A percentile compares a stretch with the other conserved stretches of the same genome.
Evolutionary conservation across 1,284 basidiomycete species (phyloP).

Genomic region (Kwoniella shivajii): DNA sequence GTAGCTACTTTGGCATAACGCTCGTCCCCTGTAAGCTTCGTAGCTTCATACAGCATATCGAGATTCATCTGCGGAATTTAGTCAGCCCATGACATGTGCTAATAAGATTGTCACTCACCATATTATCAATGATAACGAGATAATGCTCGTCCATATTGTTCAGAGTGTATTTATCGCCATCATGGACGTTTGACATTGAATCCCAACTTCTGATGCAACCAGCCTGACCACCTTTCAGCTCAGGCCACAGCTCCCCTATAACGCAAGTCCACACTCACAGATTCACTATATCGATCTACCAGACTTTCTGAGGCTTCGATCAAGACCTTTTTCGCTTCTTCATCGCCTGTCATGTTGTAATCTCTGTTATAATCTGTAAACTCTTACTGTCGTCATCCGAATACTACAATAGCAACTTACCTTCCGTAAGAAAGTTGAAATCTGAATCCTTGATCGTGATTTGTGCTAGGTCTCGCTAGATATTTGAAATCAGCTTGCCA

Average conservation of each 20-base stretch:
- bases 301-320: conserved; percentile 43
- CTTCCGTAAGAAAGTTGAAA: conserved; percentile 44
- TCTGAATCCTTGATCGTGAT: conserved; percentile 49
- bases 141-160: conserved; percentile 44
- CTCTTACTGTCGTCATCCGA: not conserved
- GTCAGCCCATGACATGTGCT: not conserved
- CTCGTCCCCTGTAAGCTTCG: conserved; percentile 37
- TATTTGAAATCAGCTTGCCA: conserved; percentile 37
- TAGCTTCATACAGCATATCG: conserved; percentile 42
- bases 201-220: conserved; percentile 46
- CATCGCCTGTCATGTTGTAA: conserved; percentile 30
- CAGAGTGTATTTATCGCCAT: conserved; percentile 24
- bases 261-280: conserved; percentile 14
- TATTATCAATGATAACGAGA: conserved; percentile 49
- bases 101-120: conserved; percentile 26
- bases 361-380: conserved; percentile 26
- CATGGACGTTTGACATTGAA: conserved; percentile 21
- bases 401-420: conserved; percentile 19
- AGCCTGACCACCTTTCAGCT: conserved; percentile 15
- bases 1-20: conserved; percentile 39
- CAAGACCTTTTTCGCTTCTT: conserved; percentile 34
- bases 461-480: conserved; percentile 27
- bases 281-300: conserved; percentile 37
- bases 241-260: not conserved
- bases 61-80: conserved; percentile 41